phyloP scores from a whole-genome alignment of 129 eudicot species.

The sunflower (Helianthus annuus) region HanXRQr2.0-SUNRISE NC_035446.2:102012331-102012830 shows the following conservation, averaged over 20 bases:
- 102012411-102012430: slow-evolving; percentile 38
- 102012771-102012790: slow-evolving; percentile 50
- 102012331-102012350: slow-evolving; percentile 40
- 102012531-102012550: slow-evolving; percentile 35
- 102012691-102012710: slow-evolving; percentile 28
- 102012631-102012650: slow-evolving; percentile 20
- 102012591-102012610: slow-evolving; percentile 28
- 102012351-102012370: slow-evolving; percentile 25
- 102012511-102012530: slow-evolving; percentile 42
- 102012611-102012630: slow-evolving; percentile 26
- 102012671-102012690: slow-evolving; percentile 1
- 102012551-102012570: slow-evolving; percentile 22
- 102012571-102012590: slow-evolving; percentile 21
- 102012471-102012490: slow-evolving; percentile 23
- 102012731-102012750: slow-evolving; percentile 40
- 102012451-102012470: neutral
- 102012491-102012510: slow-evolving; percentile 37
- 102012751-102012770: slow-evolving; percentile 34
- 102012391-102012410: slow-evolving; percentile 27
- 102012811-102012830: slow-evolving; percentile 14
- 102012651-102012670: neutral
- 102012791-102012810: slow-evolving; percentile 41
- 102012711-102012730: slow-evolving; percentile 44
- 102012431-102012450: slow-evolving; percentile 46
- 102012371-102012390: slow-evolving; percentile 20